phyloP scores from a whole-genome alignment of 306 rosid species.

The Pterocarpus macrocarpus region DNA sequence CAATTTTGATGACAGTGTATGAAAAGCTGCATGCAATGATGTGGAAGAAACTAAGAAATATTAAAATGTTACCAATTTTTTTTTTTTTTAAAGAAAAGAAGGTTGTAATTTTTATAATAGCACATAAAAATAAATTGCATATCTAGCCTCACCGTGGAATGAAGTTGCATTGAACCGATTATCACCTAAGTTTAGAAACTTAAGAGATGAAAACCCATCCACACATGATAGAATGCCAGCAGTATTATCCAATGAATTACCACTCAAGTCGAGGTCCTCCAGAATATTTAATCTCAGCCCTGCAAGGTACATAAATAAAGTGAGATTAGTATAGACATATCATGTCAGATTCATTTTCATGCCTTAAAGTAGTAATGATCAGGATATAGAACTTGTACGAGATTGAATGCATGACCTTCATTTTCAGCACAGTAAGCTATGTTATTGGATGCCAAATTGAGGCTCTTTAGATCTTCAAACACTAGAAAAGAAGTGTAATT shows the following conservation, averaged over 20 bases:
- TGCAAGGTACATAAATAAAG: neutral
- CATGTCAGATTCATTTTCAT: too few relatives aligned
- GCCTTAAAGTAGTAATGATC: too few relatives aligned
- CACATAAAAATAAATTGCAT: too few relatives aligned
- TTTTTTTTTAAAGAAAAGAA: too few relatives aligned
- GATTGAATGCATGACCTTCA: constrained; percentile 8
- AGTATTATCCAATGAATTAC: neutral
- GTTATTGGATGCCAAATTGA: neutral
- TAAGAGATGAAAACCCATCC: constrained; percentile 5
- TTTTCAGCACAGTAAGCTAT: neutral
- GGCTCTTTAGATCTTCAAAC: constrained; percentile 6
- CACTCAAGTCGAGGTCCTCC: neutral
- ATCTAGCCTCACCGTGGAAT: neutral
- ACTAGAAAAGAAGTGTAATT: neutral
- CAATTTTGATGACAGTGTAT: constrained; percentile 14
- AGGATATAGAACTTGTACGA: neutral
- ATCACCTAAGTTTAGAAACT: neutral
- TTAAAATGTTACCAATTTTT: too few relatives aligned
- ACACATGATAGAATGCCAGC: neutral
- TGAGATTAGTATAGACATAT: too few relatives aligned
- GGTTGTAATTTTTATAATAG: too few relatives aligned
- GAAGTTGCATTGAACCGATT: neutral
- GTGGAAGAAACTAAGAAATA: neutral
- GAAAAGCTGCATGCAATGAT: neutral
- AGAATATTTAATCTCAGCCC: neutral